Base-by-base conservation (phyloP, 352 stramenopile species). In the Pythium graminicola region DNA sequence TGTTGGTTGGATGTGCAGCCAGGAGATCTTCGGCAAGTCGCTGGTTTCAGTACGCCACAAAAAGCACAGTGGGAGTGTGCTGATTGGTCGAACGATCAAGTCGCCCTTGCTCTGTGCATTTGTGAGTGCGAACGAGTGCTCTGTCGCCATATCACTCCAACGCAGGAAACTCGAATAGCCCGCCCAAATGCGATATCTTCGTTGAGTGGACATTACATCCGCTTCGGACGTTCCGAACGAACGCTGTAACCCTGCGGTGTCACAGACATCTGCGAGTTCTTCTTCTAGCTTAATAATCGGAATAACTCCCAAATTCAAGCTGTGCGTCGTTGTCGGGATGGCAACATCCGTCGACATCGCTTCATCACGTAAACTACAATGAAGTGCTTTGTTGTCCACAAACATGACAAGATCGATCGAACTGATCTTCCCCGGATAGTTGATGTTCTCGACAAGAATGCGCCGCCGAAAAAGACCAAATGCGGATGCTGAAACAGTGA, bases 361-460 rank as follows among this genome's bases (percentile, higher is more conserved):
- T 4, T 4, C 22, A 33, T 1, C 22, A 29, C n/a, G 22, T 13
- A 22, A 27, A 6, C 76, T 50, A 48, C 73, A 86, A 16, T 54
- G 55, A 32, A 95, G 50, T 7, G 65, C 65, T 19, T 76, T 76
- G 56, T 70, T 87, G 66, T 95, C 79, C 4, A 95, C 81, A 50
- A 95, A 93, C 2, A 95, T 69, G 16, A 81, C 64, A 4, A 95
- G 62, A 35, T 95, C 81, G 10, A 95, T 70, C 6, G 69, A 75
- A 47, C 61, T 91, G 42, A 90, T 69, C 62, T 89, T 90, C 6
- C 77, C 81, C 13, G 78, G 78, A 51, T 91, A 92, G 38, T 92
- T 68, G 27, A 85, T 70, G 40, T 93, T 95, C 54, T 93, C 82
- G 20, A 95, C 71, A 38, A 93, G 59, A 32, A 95, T 86, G 11